Conservation (phyloP, 306 rosid species). For the Prunus mongolica region DNA sequence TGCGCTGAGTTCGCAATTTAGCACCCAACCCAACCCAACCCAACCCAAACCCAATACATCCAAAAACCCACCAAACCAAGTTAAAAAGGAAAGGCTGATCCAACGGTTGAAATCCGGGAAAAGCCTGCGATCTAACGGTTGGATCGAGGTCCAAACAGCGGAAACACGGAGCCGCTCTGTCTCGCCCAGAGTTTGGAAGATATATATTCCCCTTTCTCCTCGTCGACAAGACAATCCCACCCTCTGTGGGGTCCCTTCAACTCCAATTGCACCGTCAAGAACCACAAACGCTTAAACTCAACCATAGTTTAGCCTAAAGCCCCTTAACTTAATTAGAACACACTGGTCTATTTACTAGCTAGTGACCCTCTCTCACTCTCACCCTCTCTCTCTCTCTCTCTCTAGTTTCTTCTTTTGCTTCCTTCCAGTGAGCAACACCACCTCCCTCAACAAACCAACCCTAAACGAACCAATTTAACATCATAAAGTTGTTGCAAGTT, state of each 20-base stretch:
- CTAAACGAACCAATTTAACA: background rate
- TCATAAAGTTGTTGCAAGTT: background rate
- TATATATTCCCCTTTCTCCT: constrained; percentile 22
- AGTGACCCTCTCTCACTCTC: background rate
- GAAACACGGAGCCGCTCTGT: constrained; percentile 70
- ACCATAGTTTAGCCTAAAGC: background rate
- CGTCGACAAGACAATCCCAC: constrained; percentile 5
- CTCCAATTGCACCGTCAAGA: constrained; percentile 14
- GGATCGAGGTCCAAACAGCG: constrained; percentile 14
- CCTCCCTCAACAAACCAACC: background rate
- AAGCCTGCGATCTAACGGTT: constrained; percentile 7
- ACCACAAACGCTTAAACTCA: constrained; percentile 1
- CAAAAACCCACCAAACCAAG: background rate
- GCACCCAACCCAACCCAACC: background rate
- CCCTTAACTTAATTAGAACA: background rate
- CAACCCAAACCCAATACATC: background rate
- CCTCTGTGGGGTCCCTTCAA: constrained; percentile 4
- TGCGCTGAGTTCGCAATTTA: background rate
- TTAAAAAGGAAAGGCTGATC: background rate
- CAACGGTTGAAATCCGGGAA: background rate
- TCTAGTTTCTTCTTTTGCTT: background rate
- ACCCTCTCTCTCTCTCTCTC: background rate
- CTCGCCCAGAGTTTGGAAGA: constrained; percentile 59
- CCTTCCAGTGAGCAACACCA: background rate
- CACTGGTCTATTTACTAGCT: background rate